A percentile compares a stretch with the other conserved stretches of the same genome.
phyloP scores from a whole-genome alignment of 345 rosid species.

The rapeseed (Brassica napus) region DNA sequence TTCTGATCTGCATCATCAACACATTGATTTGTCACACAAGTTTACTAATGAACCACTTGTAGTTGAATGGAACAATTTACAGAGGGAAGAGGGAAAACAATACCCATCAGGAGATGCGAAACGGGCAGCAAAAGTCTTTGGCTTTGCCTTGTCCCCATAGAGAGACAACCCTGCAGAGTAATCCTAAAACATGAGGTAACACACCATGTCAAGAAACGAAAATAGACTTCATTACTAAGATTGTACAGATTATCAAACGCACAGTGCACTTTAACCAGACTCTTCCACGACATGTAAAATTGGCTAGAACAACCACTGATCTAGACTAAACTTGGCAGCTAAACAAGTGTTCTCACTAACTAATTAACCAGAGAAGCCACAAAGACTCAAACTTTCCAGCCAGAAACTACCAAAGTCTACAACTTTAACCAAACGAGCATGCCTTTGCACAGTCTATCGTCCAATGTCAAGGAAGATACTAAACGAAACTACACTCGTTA shows the following conservation, averaged over 20 bases:
- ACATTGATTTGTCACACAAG: conserved; percentile 9
- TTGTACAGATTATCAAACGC: background rate
- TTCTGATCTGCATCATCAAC: conserved; percentile 64
- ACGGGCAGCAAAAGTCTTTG: conserved; percentile 78
- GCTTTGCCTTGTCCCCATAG: conserved; percentile 91
- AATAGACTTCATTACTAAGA: background rate
- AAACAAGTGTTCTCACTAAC: background rate
- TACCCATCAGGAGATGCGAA: conserved; percentile 92
- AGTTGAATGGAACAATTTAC: background rate
- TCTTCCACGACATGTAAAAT: background rate
- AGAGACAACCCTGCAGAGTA: conserved; percentile 77
- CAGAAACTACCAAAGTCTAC: background rate
- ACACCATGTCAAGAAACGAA: conserved; percentile 8
- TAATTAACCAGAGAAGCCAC: conserved; percentile 9
- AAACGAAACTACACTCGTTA: background rate
- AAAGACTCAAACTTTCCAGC: background rate
- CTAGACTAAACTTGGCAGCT: conserved; percentile 10
- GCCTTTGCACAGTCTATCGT: background rate
- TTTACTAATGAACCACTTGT: background rate
- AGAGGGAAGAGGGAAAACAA: conserved; percentile 9
- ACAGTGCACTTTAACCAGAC: background rate
- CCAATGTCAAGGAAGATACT: conserved; percentile 2
- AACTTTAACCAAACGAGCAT: conserved; percentile 10
- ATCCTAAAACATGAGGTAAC: conserved; percentile 52
- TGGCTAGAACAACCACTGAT: conserved; percentile 5